A percentile compares a stretch with the other conserved stretches of the same genome.
These are phyloP conservation scores for Globisporangium apiculatum DNA, from an alignment of 352 stramenopile genomes.

Conservation along the genomic window DNA sequence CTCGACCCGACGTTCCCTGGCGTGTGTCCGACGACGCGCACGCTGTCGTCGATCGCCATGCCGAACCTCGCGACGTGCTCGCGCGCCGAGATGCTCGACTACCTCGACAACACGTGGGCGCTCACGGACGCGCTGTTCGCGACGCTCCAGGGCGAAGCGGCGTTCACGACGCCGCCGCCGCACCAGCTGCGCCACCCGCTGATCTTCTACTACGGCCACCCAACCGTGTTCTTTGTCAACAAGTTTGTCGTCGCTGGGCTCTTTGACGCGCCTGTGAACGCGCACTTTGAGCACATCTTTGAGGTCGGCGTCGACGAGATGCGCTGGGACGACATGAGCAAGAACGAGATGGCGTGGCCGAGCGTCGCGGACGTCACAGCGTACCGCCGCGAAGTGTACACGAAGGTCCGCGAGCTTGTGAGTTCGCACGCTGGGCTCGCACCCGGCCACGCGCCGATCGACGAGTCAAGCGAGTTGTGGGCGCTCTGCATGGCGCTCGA, in stretches of 20 bases:
- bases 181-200: conserved; percentile 94
- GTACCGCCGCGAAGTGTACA: conserved; percentile 92
- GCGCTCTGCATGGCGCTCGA: conserved; percentile 93
- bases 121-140: conserved; percentile 93
- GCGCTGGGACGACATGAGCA: conserved; percentile 97
- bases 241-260: conserved; percentile 93
- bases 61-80: conserved; percentile 81
- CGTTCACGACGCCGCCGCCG: conserved; percentile 87
- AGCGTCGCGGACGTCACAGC: conserved; percentile 84
- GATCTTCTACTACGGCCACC: conserved; percentile 98
- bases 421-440: conserved; percentile 83
- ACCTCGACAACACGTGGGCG: conserved; percentile 95
- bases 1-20: conserved; percentile 55
- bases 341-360: conserved; percentile 95
- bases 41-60: conserved; percentile 63
- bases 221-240: conserved; percentile 95
- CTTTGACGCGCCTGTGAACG: conserved; percentile 82
- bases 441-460: conserved; percentile 66
- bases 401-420: conserved; percentile 82
- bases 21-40: conserved; percentile 27
- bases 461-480: conserved; percentile 88
- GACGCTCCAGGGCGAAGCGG: conserved; percentile 85
- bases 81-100: conserved; percentile 85
- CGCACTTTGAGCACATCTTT: conserved; percentile 94
- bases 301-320: conserved; percentile 98